Evolutionary conservation across 2,329 filamentous ascomycete species (phyloP).

Genomic region (Helotiales sp.): DNA sequence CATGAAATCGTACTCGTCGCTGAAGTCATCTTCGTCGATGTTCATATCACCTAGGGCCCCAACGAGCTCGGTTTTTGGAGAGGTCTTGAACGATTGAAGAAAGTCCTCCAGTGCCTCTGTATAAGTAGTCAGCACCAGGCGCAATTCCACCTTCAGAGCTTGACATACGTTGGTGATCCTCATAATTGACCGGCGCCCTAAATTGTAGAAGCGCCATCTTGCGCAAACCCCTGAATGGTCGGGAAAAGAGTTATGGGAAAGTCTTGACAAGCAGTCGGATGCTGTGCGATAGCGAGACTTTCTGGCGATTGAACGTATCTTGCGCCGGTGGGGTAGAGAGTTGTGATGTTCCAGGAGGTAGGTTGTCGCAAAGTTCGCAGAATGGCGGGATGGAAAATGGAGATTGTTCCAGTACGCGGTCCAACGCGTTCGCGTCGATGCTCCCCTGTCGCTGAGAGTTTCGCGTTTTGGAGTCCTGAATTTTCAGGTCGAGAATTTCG

Average conservation of each 20-base stretch:
- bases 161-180: conserved; percentile 75
- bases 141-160: conserved; percentile 8
- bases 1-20: conserved; percentile 92
- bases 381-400: conserved; percentile 19
- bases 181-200: conserved; percentile 80
- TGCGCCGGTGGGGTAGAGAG: conserved; percentile 5
- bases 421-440: too few species aligned
- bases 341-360: conserved; percentile 10
- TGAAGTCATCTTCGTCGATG: conserved; percentile 82
- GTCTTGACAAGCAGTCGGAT: neutral
- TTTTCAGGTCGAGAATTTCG: too few species aligned
- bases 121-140: conserved; percentile 17
- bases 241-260: neutral
- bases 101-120: conserved; percentile 85
- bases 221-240: conserved; percentile 30
- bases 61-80: conserved; percentile 68
- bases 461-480: too few species aligned
- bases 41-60: conserved; percentile 82
- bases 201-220: conserved; percentile 84
- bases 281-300: neutral
- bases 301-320: neutral
- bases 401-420: neutral
- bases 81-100: conserved; percentile 82
- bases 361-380: conserved; percentile 23
- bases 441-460: too few species aligned